Base-by-base conservation (phyloP, 2,329 filamentous ascomycete species). In the Bipolaris oryzae region DNA sequence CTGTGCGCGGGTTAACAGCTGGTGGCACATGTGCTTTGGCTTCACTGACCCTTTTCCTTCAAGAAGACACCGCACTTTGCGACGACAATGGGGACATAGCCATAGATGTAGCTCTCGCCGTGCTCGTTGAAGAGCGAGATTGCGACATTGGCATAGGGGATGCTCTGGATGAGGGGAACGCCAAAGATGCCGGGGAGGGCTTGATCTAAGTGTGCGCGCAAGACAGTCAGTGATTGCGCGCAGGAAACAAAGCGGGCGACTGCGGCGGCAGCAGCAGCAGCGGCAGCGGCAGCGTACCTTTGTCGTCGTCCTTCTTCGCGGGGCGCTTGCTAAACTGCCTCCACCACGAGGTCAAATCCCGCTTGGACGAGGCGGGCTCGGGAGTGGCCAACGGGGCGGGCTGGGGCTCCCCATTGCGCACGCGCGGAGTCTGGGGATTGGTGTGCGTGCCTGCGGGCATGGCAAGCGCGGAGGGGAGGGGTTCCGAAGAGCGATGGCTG, bases 41-140 rank as follows among this genome's bases (percentile, higher is more conserved):
- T 47, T 34, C 18, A 59, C 62, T 55, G 77, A 97, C 95, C 95
- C 85, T 96, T 97, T 77, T 99, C 95, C 78, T 99, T 99, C 64
- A 99, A 77, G 67, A 93, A 99, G 3, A 99, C 93, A 61, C 95
- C 95, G 75, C 95, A 98, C 77, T 99, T 99, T 34, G 95, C 95
- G 51, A 99, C 94, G 41, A 99, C 94, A 63, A 99, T 98, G 16
- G 95, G 95, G 7, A 99, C 94, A 72, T 98, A 98, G 71, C 95
- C 95, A 76, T 98, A 99, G 51, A 98, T 97, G 76, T 96, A 98
- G 78, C 92, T 96, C 76, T 95, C 87, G 31, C 94, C 94, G 64
- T 95, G 85, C 64, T 94, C 91, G 74, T 98, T 93, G 64, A 95
- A 90, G 25, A 99, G 85, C 20, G 94, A 98, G 71, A 99, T 99